Evolutionary conservation across 176 grass and related monocot species (phyloP), one percentile per base, ranked within the genome.

Genomic region (Urochloa ruziziensis): DNA sequence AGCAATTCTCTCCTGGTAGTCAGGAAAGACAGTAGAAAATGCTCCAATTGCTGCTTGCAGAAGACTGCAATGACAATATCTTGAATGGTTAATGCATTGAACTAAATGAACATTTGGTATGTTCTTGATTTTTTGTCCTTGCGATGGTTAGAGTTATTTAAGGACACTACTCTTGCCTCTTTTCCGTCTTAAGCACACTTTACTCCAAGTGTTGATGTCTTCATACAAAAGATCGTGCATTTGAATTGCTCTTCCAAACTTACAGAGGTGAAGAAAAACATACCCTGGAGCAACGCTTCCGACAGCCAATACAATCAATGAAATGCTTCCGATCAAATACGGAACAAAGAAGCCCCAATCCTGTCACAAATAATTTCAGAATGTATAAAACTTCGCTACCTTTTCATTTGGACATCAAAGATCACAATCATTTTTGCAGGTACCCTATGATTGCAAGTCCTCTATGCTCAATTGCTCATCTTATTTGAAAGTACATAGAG

Each of bases 341-440:
- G 96, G 93, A 74, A 95, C 93, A 79, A 98, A 98, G 80, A 98
- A 98, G 23, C 96, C 96, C 93, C 96, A 98, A 63, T 98, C 96
- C 96, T 95, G 67, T 16, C 36, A 86, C 6, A 86, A 3, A 81
- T 47, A 74, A 48, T 46, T 25, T 70, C 13, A 3, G 47, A 65
- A 12, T 42, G 47, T 43, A 51, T 48, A 78, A 49, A 64, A 23
- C 18, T 7, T 74, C 14, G 14, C 2, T 10, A 7, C 15, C 12
- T 10, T 23, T 71, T 48, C 14, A 21, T 70, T 70, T 28, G 37
- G 65, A 4, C 67, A 34, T 57, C n/a, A 2, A 6, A 49, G 7
- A 80, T 24, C 10, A 57, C 28, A 44, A 16, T 32, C 21, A 36
- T 11, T 18, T 79, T 79, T 65, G 25, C 27, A 64, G 25, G 18